phyloP scores from a whole-genome alignment of 2,329 filamentous ascomycete genomes.

The Microascus cirrosus region DNA sequence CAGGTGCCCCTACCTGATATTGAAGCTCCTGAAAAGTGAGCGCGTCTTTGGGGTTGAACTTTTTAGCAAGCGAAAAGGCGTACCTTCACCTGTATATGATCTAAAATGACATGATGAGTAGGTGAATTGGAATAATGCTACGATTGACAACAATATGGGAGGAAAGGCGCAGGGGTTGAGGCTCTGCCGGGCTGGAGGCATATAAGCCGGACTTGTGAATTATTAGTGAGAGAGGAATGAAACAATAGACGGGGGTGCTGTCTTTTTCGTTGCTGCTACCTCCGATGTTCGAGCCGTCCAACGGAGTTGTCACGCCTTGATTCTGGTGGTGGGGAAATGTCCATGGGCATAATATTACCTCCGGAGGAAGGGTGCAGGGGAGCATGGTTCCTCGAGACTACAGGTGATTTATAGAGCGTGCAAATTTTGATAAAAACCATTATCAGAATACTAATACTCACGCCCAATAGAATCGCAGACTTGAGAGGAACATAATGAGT shows the following conservation, averaged over 20 bases:
- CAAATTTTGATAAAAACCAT: background rate
- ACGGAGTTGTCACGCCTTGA: background rate
- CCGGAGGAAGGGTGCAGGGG: background rate
- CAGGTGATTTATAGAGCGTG: background rate
- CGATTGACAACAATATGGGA: background rate
- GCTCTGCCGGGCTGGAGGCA: background rate
- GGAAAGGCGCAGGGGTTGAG: background rate
- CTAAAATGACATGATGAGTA: background rate
- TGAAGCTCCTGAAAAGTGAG: no score
- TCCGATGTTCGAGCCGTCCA: background rate
- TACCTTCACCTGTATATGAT: no score
- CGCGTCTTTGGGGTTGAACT: no score
- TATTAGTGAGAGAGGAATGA: background rate
- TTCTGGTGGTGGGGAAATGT: background rate
- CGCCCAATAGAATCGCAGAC: background rate
- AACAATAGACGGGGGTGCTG: background rate
- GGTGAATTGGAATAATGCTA: background rate
- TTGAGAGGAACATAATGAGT: constrained; percentile 1
- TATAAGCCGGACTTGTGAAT: background rate
- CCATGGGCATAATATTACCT: background rate
- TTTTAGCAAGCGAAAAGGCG: no score
- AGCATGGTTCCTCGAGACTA: background rate
- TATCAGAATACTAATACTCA: background rate
- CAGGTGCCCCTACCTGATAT: no score
- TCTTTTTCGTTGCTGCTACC: background rate